phyloP scores from a whole-genome alignment of 2,329 filamentous ascomycete species.

The Sarocladiaceae sp. region DNA sequence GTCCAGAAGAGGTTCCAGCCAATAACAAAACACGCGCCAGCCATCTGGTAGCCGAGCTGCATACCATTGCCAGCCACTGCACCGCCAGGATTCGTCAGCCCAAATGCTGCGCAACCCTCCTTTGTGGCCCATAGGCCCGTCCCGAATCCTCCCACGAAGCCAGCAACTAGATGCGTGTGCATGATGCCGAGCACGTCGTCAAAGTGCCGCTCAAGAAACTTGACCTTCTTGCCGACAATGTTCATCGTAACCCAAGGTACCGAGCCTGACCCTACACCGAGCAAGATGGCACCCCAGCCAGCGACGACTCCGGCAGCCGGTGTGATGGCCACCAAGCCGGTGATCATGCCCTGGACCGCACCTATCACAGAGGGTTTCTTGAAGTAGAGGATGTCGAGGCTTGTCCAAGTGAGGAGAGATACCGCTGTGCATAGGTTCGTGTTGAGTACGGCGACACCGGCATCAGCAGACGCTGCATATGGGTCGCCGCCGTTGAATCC shows the following conservation, averaged over 20 bases:
- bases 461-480: slow-evolving; percentile 13
- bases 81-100: slow-evolving; percentile 12
- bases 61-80: slow-evolving; percentile 13
- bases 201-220: slow-evolving; percentile 10
- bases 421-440: slow-evolving; percentile 13
- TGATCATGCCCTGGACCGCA: slow-evolving; percentile 13
- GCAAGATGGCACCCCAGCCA: slow-evolving; percentile 13
- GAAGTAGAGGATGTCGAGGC: slow-evolving; percentile 11
- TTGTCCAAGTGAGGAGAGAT: slow-evolving; percentile 11
- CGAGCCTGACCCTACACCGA: slow-evolving; percentile 12
- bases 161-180: slow-evolving; percentile 13
- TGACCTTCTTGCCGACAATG: slow-evolving; percentile 11
- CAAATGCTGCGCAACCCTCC: slow-evolving; percentile 13
- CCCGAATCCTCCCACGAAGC: slow-evolving; percentile 13
- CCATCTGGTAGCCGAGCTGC: slow-evolving; percentile 14
- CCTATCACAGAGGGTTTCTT: slow-evolving; percentile 12
- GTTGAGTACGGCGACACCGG: slow-evolving; percentile 13
- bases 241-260: slow-evolving; percentile 13
- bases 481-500: slow-evolving; percentile 14
- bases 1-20: slow-evolving; percentile 13
- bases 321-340: slow-evolving; percentile 12
- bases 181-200: slow-evolving; percentile 12
- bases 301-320: slow-evolving; percentile 13
- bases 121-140: slow-evolving; percentile 13
- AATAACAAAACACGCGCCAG: slow-evolving; percentile 12